Conservation (phyloP, 1,139 yeast species). For the Saccharomyces hybrid region DNA sequence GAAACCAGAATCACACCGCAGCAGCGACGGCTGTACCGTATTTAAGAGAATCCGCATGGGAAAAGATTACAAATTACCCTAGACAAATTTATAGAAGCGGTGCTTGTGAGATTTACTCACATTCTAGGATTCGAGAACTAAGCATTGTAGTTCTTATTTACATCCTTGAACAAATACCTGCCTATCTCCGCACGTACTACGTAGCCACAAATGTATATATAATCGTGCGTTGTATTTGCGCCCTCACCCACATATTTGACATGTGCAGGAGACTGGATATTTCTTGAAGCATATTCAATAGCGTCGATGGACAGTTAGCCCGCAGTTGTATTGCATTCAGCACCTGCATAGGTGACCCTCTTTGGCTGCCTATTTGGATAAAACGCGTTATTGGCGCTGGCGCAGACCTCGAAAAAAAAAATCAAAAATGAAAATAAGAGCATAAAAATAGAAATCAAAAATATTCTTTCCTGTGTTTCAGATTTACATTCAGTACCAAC, state of each 20-base stretch:
- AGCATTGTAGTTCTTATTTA: not conserved
- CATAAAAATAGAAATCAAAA: not conserved
- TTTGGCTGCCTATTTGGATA: not conserved
- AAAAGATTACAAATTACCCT: not conserved
- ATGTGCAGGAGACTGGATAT: not conserved
- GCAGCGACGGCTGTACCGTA: not conserved
- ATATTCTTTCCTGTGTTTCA: not conserved
- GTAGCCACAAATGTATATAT: not conserved
- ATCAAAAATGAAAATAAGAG: conserved; percentile 1
- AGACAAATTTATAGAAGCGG: not conserved
- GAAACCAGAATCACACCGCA: not conserved
- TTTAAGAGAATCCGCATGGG: not conserved
- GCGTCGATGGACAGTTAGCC: not conserved
- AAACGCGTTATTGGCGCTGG: not conserved
- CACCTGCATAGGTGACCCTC: not conserved
- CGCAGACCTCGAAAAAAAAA: conserved; percentile 1
- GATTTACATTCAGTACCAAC: not conserved
- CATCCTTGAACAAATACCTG: not conserved
- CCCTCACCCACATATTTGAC: too few species aligned
- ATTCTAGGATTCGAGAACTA: too few species aligned
- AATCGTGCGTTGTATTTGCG: too few species aligned
- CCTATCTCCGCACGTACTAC: not conserved
- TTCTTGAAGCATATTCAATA: not conserved
- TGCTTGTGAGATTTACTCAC: not conserved
- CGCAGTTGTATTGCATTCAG: not conserved